These are phyloP conservation scores for Senna siamea DNA, from an alignment of 306 rosid genomes.

Conservation along the genomic window DNA sequence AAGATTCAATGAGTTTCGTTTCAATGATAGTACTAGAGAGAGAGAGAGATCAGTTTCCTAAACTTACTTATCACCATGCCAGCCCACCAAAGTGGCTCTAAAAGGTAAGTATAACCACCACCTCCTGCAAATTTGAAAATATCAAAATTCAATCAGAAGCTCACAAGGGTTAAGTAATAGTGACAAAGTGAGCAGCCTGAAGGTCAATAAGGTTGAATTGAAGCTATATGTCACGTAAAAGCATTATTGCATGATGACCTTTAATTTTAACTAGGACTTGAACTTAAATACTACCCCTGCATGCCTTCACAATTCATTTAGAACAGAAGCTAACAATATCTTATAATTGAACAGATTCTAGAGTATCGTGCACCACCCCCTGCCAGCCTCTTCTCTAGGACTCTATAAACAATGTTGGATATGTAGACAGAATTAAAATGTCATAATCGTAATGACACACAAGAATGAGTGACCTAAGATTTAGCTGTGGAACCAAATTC, in stretches of 20 bases:
- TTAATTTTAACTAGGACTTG: conserved; percentile 31
- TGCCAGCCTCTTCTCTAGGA: background rate
- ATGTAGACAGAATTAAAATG: background rate
- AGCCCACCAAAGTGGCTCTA: conserved; percentile 98
- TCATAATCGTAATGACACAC: background rate
- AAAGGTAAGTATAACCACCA: conserved; percentile 84
- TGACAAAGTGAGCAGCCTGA: background rate
- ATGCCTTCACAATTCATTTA: background rate
- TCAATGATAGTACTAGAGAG: conserved; percentile 12
- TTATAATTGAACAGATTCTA: background rate
- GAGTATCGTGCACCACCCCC: background rate
- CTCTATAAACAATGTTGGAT: background rate
- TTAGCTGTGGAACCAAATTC: background rate
- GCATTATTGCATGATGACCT: background rate
- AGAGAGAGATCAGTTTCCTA: conserved; percentile 1
- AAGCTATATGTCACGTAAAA: background rate
- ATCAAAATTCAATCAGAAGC: conserved; percentile 10
- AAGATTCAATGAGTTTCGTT: conserved; percentile 30
- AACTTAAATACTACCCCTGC: background rate
- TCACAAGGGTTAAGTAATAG: background rate
- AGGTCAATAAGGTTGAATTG: background rate
- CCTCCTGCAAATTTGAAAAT: conserved; percentile 59
- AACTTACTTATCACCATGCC: conserved; percentile 95
- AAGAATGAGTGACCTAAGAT: background rate
- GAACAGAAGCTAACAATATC: background rate